phyloP scores from a whole-genome alignment of 1,139 yeast species.

The Yamadazyma diddensiae region DNA sequence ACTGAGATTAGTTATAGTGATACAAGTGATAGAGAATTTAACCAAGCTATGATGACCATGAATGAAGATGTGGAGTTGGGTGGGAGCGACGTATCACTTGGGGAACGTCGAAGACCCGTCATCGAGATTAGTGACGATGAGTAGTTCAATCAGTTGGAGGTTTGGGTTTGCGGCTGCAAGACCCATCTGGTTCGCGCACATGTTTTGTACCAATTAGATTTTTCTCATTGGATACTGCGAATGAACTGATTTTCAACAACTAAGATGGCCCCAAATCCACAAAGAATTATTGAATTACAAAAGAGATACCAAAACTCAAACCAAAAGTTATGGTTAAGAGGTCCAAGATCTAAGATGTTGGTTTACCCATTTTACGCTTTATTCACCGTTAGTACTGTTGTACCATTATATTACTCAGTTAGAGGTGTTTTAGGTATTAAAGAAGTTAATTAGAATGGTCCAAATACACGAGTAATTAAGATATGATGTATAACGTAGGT shows the following conservation, averaged over 20 bases:
- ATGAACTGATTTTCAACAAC: constrained; percentile 13
- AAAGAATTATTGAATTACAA: constrained; percentile 73
- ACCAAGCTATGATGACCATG: constrained; percentile 3
- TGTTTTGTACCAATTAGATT: too few relatives aligned
- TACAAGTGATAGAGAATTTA: too few relatives aligned
- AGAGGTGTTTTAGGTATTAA: constrained; percentile 76
- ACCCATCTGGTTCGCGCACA: too few relatives aligned
- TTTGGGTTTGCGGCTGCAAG: too few relatives aligned
- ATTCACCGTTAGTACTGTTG: constrained; percentile 68
- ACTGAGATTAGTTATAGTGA: not conserved
- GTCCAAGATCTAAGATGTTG: constrained; percentile 69
- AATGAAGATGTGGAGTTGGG: constrained; percentile 4
- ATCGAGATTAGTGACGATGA: constrained; percentile 32
- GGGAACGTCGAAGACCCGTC: constrained; percentile 14
- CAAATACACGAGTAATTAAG: too few relatives aligned
- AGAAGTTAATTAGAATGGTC: constrained; percentile 34
- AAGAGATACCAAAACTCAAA: constrained; percentile 68
- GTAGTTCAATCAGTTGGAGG: too few relatives aligned
- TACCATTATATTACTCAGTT: constrained; percentile 72
- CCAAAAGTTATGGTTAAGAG: constrained; percentile 76
- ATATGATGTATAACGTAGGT: too few relatives aligned
- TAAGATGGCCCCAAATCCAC: constrained; percentile 45
- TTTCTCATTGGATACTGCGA: too few relatives aligned
- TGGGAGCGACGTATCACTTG: constrained; percentile 2
- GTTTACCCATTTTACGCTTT: constrained; percentile 89